These are phyloP conservation scores for Brassica balearica DNA, from an alignment of 441 rosid genomes.

Conservation along the genomic window DNA sequence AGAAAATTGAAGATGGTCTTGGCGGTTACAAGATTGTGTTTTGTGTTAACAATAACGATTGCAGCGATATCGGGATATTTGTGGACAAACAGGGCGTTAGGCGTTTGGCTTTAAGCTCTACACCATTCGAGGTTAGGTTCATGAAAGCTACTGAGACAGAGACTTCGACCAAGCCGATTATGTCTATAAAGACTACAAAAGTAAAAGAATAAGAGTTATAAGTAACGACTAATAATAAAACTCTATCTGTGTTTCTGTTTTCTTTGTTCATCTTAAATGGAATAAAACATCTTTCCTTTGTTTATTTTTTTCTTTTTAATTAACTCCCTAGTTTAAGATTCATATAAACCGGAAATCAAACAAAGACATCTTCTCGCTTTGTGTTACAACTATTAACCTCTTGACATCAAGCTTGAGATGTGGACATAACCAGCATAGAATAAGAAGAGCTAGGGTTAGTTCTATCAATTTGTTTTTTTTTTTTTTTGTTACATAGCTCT, in stretches of 20 bases:
- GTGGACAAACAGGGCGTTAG: slow-evolving; percentile 35
- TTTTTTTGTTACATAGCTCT: too few relatives aligned
- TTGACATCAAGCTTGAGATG: too few relatives aligned
- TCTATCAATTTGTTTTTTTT: too few relatives aligned
- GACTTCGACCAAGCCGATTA: background rate
- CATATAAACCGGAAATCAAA: too few relatives aligned
- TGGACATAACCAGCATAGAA: too few relatives aligned
- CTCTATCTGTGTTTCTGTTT: background rate
- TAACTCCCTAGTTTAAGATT: too few relatives aligned
- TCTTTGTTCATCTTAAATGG: background rate
- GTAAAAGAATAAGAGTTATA: background rate
- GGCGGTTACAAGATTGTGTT: background rate
- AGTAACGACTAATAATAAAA: background rate
- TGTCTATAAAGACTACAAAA: background rate
- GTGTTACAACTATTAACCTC: too few relatives aligned
- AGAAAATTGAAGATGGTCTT: background rate
- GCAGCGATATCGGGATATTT: slow-evolving; percentile 9
- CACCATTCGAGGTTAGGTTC: background rate
- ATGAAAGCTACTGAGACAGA: background rate
- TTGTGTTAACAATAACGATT: slow-evolving; percentile 45
- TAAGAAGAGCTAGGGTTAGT: too few relatives aligned
- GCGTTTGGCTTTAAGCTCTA: slow-evolving; percentile 48
- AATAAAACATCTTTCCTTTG: background rate
- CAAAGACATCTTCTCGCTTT: too few relatives aligned
- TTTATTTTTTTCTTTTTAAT: too few relatives aligned